A percentile compares a stretch with the other conserved stretches of the same genome.
Evolutionary conservation across 805 yeast species (phyloP).

Genomic region (Lipomyces orientalis): DNA sequence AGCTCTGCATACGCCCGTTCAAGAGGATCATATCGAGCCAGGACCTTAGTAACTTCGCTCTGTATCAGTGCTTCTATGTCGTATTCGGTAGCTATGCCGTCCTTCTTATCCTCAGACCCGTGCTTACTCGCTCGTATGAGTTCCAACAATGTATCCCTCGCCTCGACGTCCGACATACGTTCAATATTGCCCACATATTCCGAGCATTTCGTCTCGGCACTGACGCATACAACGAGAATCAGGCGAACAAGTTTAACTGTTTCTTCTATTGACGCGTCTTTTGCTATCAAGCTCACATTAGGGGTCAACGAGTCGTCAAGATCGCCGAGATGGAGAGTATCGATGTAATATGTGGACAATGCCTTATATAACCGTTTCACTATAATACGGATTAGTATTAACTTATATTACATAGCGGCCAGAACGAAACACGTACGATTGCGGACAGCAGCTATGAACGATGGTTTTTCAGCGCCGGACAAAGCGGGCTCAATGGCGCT

Average conservation of each 20-base stretch:
- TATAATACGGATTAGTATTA: not conserved
- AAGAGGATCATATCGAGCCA: conserved; percentile 14
- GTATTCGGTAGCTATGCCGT: not conserved
- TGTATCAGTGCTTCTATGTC: conserved; percentile 2
- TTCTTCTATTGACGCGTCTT: conserved; percentile 24
- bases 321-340: not conserved
- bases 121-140: not conserved
- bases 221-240: conserved; percentile 14
- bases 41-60: conserved; percentile 8
- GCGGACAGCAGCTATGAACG: conserved; percentile 30
- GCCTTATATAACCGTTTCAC: conserved; percentile 27
- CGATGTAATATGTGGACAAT: conserved; percentile 15
- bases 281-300: conserved; percentile 35
- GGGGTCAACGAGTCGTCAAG: conserved; percentile 6
- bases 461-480: conserved; percentile 6
- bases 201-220: not conserved
- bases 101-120: not conserved
- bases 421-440: conserved; percentile 15
- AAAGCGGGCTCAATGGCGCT: conserved; percentile 10
- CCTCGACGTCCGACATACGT: not conserved
- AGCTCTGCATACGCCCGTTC: conserved; percentile 22
- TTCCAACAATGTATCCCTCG: conserved; percentile 1
- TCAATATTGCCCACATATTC: not conserved
- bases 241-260: conserved; percentile 18
- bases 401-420: not conserved